Percentiles rank a stretch among this genome's conserved stretches.
Conservation (phyloP, 306 rosid species). For the Crataegus laevigata region DNA sequence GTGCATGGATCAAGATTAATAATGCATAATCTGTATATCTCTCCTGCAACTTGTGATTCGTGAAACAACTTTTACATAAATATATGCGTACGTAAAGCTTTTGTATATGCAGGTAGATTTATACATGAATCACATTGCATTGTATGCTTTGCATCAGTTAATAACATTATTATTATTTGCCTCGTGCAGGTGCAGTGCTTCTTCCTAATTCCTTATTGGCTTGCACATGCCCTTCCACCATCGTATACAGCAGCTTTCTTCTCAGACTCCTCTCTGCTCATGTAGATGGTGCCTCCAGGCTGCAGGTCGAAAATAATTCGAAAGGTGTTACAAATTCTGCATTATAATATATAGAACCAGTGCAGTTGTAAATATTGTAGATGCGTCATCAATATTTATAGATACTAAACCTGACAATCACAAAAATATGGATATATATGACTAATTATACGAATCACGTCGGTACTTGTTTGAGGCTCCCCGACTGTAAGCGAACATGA, state of each 20-base stretch:
- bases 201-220: not conserved
- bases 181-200: not conserved
- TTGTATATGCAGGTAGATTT: not conserved
- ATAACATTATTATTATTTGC: not conserved
- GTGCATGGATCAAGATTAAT: not conserved
- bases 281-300: not conserved
- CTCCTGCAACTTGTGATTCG: slow-evolving; percentile 14
- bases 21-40: not conserved
- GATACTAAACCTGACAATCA: no score
- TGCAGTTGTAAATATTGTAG: not conserved
- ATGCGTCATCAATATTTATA: no score
- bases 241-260: not conserved
- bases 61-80: slow-evolving; percentile 8
- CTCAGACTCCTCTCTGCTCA: not conserved
- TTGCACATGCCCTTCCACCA: not conserved
- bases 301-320: not conserved
- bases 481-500: not conserved
- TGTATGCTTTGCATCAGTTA: not conserved
- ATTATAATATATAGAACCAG: not conserved
- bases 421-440: no score
- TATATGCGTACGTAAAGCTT: not conserved
- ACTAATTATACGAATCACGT: no score
- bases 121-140: not conserved
- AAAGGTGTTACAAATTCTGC: not conserved
- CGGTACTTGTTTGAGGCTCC: not conserved